Base-by-base conservation (phyloP, 1,284 basidiomycete genomes). In the Heterobasidion occidentale region DNA sequence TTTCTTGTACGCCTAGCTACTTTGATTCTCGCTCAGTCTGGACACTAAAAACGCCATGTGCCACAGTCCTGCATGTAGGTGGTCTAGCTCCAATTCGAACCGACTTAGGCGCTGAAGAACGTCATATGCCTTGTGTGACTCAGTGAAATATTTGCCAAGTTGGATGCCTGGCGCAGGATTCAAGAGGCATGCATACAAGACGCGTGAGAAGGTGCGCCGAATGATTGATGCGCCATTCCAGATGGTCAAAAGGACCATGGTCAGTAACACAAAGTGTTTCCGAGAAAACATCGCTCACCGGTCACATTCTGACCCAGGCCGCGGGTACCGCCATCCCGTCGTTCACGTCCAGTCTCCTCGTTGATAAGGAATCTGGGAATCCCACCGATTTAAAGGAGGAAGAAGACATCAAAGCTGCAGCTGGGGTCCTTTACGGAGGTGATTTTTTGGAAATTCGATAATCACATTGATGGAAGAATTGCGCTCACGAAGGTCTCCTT, bases 151-250 rank as follows among this genome's bases (percentile, higher is more conserved):
- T 59, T 68, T 81, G 44, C 82, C 82, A 8, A 69, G 71, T 14
- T 84, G 81, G 81, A 73, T 77, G 44, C 82, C 82, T 15, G 79
- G 80, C 49, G 71, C 76, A 1, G 71, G 71, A n/a, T 83, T 83
- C 68, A 82, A 82, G 60, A 71, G 74, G 12, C 71, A 75, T 15
- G 80, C 81, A 12, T 62, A 71, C 17, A 67, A 74, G 60, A 71
- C 77, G 12, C 60, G 66, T 50, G 52, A 51, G 17, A 53, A 67
- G 12, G 67, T 63, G 66, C 72, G 57, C 64, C 69, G 61, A 67
- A 74, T 59, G 77, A 75, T 80, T 66, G 73, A 78, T 58, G 65
- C 75, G 17, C 81, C 80, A 0, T 83, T 77, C 61, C 74, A 80
- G 53, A 75, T 74, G 67, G 80, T 83, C 35, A 78, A 77, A 60